Evolutionary conservation across 1,139 yeast genomes (phyloP), one percentile per base, ranked within the genome.

Genomic region (Yamadazyma kanchanaburiensis): DNA sequence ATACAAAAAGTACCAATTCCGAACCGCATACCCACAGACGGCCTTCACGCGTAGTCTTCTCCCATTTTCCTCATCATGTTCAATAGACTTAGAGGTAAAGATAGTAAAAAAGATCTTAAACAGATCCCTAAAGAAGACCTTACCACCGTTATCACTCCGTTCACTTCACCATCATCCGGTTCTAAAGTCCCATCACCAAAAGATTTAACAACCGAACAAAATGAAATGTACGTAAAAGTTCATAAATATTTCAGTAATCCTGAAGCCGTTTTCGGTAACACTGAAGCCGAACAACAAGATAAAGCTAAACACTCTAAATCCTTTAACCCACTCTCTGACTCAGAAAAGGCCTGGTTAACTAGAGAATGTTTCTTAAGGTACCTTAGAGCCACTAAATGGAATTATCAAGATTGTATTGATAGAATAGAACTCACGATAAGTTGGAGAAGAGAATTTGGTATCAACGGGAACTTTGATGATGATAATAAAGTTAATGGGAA

Each of bases 191-290:
- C 91, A 0, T 49, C 53, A 25, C 74, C 67, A 12, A 53, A 53
- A 5, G 55, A 63, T 28, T 63, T 89, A 27, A 64, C 73, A 1
- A 51, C 53, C 1, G 79, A 72, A 13, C 82, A 91, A 55, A 53
- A 65, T 35, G 55, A 51, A 12, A 81, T 78, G 58, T 89, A 81
- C 48, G 47, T 61, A 12, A 53, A 57, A 15, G 85, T 88, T 1
- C 61, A 80, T 31, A 53, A 60, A 25, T 77, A 84, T 55, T 82
- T 87, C 53, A 64, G 64, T 33, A 55, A 69, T 28, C 63, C 68
- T 1, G 71, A 64, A 5, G 55, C 70, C 28, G 42, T 43, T 14
- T 51, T 71, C 4, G 63, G 71, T 0, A 41, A 48, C 5, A 57
- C 58, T 22, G 80, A 75, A 46, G 62, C 63, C n/a, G 51, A 56